Base-by-base conservation (phyloP, 768 basidiomycete genomes). In the Daedalea quercina region DNA sequence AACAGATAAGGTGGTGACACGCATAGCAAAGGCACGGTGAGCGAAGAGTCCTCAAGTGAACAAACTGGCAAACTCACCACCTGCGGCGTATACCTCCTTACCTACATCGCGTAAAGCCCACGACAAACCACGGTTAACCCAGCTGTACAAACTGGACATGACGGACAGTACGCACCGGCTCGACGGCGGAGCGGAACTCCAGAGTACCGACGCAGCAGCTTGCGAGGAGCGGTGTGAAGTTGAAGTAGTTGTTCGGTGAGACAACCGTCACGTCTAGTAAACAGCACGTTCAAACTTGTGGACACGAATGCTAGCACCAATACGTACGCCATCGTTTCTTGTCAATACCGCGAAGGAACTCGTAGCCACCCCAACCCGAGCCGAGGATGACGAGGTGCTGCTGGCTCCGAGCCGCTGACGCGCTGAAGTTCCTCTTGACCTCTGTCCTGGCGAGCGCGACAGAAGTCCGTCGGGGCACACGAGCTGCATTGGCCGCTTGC, bases 341-440 rank as follows among this genome's bases (percentile, higher is more conserved):
- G 67, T 89, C 83, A 1, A 89, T 69, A 2, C 77, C 75, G 34
- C 81, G 71, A 22, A 88, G 71, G 13, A 89, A 69, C 54, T 82
- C 82, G 58, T 88, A 88, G 0, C 87, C 87, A 52, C 84, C 86
- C 87, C 86, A 89, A 22, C 87, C 87, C 9, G 85, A 87, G 9
- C 86, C 87, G 7, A 88, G 70, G 55, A 89, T 82, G 19, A 87
- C 78, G 33, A 88, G 76, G 31, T 70, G 67, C 46, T 72, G 72
- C 52, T 73, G 70, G 20, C 53, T 54, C 34, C 60, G 53, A 1
- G 55, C 26, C 0, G 61, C 50, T 1, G 60, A 61, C 6, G 47
- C 52, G 50, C 57, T 62, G 54, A 65, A 63, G 2, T 47, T 37
- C 19, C 64, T 61, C 7, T 28, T 31, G 12, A 50, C 50, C 15